Conservation (phyloP, 1,284 basidiomycete genomes). For the Hortiboletus rubellus region DNA sequence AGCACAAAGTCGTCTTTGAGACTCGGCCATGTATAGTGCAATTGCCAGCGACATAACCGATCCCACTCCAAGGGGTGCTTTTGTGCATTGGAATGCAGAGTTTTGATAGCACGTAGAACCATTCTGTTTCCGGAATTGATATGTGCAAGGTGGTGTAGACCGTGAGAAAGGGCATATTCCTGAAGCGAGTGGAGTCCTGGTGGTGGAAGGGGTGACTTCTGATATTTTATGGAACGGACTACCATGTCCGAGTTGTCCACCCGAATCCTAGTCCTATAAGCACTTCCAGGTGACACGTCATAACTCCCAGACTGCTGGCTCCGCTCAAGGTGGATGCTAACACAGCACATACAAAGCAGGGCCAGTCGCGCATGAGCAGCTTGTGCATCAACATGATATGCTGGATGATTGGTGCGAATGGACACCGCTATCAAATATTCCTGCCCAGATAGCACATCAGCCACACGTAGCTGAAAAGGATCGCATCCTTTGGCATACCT, state of each 20-base stretch:
- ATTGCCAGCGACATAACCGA: background rate
- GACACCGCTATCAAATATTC: background rate
- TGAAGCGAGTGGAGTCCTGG: background rate
- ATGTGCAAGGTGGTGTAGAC: background rate
- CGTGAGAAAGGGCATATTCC: background rate
- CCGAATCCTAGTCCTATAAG: background rate
- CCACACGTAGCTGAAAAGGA: background rate
- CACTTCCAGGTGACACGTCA: background rate
- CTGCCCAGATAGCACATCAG: background rate
- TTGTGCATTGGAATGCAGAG: background rate
- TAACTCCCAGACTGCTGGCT: too few species aligned
- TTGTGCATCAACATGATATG: background rate
- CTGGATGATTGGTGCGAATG: background rate
- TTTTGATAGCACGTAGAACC: background rate
- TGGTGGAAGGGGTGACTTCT: background rate
- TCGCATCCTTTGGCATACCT: background rate
- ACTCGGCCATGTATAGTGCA: rapidly evolving
- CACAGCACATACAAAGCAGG: slow-evolving; percentile 5
- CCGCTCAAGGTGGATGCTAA: background rate
- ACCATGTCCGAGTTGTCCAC: too few species aligned
- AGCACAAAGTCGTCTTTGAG: slow-evolving; percentile 11
- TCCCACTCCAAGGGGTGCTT: slow-evolving; percentile 1
- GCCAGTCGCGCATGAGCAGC: background rate
- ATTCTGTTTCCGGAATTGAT: background rate
- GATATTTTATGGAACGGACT: background rate